Evolutionary conservation across 768 basidiomycete species (phyloP).

Genomic region (Suillus weaverae): DNA sequence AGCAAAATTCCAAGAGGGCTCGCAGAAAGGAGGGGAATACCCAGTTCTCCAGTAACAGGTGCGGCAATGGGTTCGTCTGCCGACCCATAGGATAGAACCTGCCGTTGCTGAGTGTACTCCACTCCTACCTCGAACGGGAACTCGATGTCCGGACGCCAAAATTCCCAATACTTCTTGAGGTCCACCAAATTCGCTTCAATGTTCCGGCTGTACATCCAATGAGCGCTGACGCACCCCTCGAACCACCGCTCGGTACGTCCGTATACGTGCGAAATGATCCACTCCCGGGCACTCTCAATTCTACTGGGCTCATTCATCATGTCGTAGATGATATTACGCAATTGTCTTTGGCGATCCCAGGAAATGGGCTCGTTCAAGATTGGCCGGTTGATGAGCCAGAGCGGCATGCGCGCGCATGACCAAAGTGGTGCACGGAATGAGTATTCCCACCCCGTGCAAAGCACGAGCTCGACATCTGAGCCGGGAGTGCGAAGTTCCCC

Average conservation of each 20-base stretch:
- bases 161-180: conserved; percentile 26
- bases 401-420: conserved; percentile 34
- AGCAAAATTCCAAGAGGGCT: conserved; percentile 3
- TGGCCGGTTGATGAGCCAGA: conserved; percentile 23
- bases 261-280: conserved; percentile 30
- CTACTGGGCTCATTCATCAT: conserved; percentile 21
- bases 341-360: conserved; percentile 23
- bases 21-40: background rate
- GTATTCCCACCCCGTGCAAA: conserved; percentile 33
- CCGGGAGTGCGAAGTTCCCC: conserved; percentile 14
- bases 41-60: conserved; percentile 1
- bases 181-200: conserved; percentile 25
- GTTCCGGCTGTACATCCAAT: conserved; percentile 27
- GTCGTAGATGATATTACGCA: conserved; percentile 22
- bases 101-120: background rate
- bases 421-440: conserved; percentile 31
- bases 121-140: conserved; percentile 20
- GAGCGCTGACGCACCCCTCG: conserved; percentile 27
- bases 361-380: conserved; percentile 22
- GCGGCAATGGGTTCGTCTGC: conserved; percentile 2
- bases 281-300: conserved; percentile 18
- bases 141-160: conserved; percentile 23
- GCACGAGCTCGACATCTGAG: conserved; percentile 15
- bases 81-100: background rate
- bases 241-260: conserved; percentile 34